These are phyloP conservation scores for Stephania japonica DNA, from an alignment of 164 flowering plant species.

Conservation along the genomic window DNA sequence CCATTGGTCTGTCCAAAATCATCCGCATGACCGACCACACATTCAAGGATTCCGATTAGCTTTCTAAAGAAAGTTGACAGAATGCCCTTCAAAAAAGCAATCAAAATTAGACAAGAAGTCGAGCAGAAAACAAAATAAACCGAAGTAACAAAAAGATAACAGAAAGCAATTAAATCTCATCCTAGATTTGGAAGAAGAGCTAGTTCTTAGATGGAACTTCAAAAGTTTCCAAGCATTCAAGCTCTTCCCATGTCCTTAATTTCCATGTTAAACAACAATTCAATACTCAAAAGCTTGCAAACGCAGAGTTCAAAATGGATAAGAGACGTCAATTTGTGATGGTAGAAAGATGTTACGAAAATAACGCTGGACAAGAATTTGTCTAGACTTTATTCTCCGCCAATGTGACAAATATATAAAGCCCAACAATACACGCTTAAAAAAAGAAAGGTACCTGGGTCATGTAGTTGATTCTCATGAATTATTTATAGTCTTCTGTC, in stretches of 20 bases:
- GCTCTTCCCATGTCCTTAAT: not conserved
- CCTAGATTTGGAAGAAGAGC: no score
- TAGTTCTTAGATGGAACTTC: not conserved
- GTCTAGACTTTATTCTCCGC: not conserved
- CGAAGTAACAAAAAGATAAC: not conserved
- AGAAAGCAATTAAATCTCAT: not conserved
- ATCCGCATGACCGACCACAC: not conserved
- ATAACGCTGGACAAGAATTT: no score
- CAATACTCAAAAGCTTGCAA: no score
- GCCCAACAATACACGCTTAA: not conserved
- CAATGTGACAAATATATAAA: not conserved
- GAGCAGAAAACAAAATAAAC: not conserved
- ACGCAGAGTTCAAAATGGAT: not conserved
- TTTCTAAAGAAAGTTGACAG: not conserved
- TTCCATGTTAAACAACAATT: not conserved
- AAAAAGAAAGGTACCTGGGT: conserved; percentile 30
- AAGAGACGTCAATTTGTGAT: not conserved
- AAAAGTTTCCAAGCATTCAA: not conserved
- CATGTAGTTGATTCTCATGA: conserved; percentile 21
- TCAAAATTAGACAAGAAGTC: not conserved
- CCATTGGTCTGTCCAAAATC: not conserved
- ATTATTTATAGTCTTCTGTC: conserved; percentile 25
- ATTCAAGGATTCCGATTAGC: not conserved
- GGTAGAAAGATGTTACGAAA: not conserved
- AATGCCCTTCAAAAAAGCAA: not conserved